Evolutionary conservation across 176 grass and related monocot genomes (phyloP).

Genomic region (Pontederia crassipes): DNA sequence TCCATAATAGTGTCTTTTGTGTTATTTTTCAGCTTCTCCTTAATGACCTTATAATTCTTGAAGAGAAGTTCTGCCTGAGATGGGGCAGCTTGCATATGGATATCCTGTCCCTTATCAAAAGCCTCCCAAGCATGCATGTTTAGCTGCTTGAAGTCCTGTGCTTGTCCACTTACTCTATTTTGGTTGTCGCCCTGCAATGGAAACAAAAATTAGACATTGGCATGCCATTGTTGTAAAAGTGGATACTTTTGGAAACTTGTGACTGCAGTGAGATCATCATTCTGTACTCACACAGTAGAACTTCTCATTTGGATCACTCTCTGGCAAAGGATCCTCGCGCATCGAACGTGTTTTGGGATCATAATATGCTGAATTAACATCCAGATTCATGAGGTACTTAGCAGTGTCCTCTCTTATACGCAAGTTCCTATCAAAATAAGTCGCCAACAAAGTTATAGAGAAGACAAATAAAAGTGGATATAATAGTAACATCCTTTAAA

Average conservation of each 20-base stretch:
- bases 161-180: conserved; percentile 89
- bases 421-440: conserved; percentile 50
- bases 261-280: neutral
- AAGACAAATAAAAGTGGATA: neutral
- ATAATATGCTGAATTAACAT: conserved; percentile 97
- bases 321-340: conserved; percentile 88
- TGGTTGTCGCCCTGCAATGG: conserved; percentile 80
- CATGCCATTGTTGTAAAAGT: too few species aligned
- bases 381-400: conserved; percentile 86
- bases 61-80: conserved; percentile 91
- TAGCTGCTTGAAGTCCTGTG: conserved; percentile 81
- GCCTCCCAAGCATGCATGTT: conserved; percentile 85
- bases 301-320: conserved; percentile 95
- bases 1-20: conserved; percentile 89
- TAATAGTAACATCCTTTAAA: neutral
- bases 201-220: neutral
- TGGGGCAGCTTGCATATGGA: conserved; percentile 94
- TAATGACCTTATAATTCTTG: conserved; percentile 71
- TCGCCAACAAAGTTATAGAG: neutral
- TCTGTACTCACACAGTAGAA: conserved; percentile 64
- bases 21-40: conserved; percentile 73
- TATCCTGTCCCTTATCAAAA: conserved; percentile 94
- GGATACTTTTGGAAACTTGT: too few species aligned
- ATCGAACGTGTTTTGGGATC: conserved; percentile 96
- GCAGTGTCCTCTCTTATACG: conserved; percentile 98